A percentile compares a stretch with the other conserved stretches of the same genome.
phyloP scores from a whole-genome alignment of 805 yeast genomes.

The Hanseniaspora meyeri region DNA sequence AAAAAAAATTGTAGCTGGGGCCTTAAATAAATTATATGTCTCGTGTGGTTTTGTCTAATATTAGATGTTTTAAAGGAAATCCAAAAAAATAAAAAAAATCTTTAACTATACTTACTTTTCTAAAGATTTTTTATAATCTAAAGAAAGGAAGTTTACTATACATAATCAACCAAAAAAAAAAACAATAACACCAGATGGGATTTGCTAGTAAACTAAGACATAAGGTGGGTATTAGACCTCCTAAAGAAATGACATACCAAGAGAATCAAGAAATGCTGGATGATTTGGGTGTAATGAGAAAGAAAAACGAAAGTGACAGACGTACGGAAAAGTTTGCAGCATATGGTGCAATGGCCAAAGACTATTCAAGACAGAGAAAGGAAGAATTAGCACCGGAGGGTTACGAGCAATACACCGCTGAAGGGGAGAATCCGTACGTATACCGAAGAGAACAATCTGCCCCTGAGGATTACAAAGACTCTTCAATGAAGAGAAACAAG shows the following conservation, averaged over 20 bases:
- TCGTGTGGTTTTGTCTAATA: neutral
- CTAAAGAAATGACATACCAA: constrained; percentile 35
- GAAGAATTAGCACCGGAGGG: constrained; percentile 32
- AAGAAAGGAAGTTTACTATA: neutral
- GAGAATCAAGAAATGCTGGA: constrained; percentile 33
- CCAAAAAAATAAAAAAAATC: no score
- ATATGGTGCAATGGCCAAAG: constrained; percentile 36
- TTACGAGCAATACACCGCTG: constrained; percentile 25
- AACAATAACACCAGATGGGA: constrained; percentile 16
- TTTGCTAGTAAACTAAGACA: constrained; percentile 35
- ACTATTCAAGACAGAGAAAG: constrained; percentile 24
- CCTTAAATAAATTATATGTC: neutral
- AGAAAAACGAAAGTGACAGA: constrained; percentile 28
- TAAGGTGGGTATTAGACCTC: constrained; percentile 36
- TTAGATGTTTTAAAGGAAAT: neutral
- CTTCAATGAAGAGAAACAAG: neutral
- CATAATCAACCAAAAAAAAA: neutral
- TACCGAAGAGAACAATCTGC: constrained; percentile 16
- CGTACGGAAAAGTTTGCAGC: constrained; percentile 35
- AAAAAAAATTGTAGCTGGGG: neutral
- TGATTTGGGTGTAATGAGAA: constrained; percentile 32
- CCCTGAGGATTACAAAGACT: constrained; percentile 10
- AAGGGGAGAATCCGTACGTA: constrained; percentile 16
- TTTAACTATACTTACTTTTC: no score
- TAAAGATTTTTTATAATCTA: neutral